Evolutionary conservation across 768 basidiomycete genomes (phyloP), one percentile per base, ranked within the genome.

Genomic region (Boletus eberwhitei): DNA sequence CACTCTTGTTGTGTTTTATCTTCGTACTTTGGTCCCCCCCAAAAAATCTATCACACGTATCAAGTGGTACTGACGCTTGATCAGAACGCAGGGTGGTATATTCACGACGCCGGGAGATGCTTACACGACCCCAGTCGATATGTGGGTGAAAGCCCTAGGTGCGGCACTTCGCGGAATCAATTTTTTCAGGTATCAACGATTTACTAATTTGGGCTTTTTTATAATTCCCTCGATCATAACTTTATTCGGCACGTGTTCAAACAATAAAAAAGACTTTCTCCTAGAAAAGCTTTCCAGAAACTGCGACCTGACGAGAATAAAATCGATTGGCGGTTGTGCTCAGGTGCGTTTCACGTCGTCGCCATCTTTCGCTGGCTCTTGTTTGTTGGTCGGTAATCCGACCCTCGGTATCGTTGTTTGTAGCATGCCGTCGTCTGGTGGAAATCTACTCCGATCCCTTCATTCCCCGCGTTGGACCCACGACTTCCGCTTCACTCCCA

Each of bases 121-220:
- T 22, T 91, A 88, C 66, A 92, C 88, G 37, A 91, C 90, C 8
- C 90, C 91, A 2, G 80, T 93, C 43, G 90, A 93, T 64, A 90
- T 93, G 88, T 93, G 90, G 90, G 84, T 91, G 51, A 90, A 89
- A 68, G 87, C 79, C 16, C 80, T 93, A 47, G 91, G 91, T 90
- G 69, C 52, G 55, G 41, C 39, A 34, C 48, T 47, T 59, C 56
- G 73, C 83, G 83, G 82, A 83, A 86, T 73, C 84, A 84, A 83
- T 77, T 75, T 78, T 82, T 77, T 76, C 71, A 59, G 62, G 66
- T 69, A 71, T 67, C 70, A 67, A 69, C 55, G 35, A 51, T 61
- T 58, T 58, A 72, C 70, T 64, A 72, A 71, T 72, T 72, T 67
- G 63, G 69, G n/a, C 47, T 50, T 62, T 71, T 64, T 60, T 59